Percentiles rank a stretch among this genome's conserved stretches.
These are phyloP conservation scores for Isatis lusitanica DNA, from an alignment of 441 rosid species.

Conservation along the genomic window DNA sequence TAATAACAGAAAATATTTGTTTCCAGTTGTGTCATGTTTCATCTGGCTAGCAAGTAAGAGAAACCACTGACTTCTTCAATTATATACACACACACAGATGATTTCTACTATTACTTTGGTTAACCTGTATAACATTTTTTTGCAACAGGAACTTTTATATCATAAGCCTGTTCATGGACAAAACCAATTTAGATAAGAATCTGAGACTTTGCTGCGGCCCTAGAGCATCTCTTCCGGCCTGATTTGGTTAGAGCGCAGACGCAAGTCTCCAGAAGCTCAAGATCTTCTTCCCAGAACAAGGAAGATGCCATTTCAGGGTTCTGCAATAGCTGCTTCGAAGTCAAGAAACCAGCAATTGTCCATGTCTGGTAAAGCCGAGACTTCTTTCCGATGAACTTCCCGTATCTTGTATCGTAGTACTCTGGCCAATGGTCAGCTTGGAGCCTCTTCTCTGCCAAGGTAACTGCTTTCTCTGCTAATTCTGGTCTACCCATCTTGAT, in stretches of 20 bases:
- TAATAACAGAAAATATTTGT: too few species aligned
- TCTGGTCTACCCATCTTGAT: constrained; percentile 80
- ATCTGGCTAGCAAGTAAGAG: neutral
- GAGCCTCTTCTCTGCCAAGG: constrained; percentile 73
- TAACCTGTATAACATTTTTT: constrained; percentile 8
- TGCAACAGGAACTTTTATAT: constrained; percentile 1
- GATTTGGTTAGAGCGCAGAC: constrained; percentile 75
- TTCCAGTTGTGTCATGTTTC: too few species aligned
- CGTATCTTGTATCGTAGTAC: constrained; percentile 80
- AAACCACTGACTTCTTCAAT: neutral
- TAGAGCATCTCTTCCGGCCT: constrained; percentile 77
- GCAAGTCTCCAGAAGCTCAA: constrained; percentile 82
- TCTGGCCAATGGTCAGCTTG: constrained; percentile 78
- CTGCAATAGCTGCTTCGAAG: constrained; percentile 68
- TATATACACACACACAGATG: neutral
- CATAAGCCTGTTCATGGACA: constrained; percentile 10
- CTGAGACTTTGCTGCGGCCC: constrained; percentile 88
- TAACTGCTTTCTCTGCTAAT: constrained; percentile 75
- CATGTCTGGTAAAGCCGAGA: constrained; percentile 86
- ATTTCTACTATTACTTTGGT: constrained; percentile 4
- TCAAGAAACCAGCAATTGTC: constrained; percentile 83
- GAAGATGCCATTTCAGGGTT: constrained; percentile 77
- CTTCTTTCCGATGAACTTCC: constrained; percentile 83
- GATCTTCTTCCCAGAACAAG: constrained; percentile 86
- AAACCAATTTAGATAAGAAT: constrained; percentile 60